phyloP scores from a whole-genome alignment of 768 basidiomycete species.

The Rhodocollybia butyracea region DNA sequence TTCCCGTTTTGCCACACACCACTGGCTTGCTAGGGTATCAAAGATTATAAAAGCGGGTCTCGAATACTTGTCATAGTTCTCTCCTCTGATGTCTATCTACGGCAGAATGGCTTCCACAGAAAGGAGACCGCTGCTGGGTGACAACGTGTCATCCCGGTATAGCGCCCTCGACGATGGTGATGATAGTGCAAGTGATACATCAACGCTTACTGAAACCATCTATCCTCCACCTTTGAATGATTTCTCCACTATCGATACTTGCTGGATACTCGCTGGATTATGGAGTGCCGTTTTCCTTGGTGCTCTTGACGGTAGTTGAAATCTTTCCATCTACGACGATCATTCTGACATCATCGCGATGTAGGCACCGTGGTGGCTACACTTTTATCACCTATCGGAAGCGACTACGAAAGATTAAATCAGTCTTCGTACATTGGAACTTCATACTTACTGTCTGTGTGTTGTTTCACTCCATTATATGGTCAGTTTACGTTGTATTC shows the following conservation, averaged over 20 bases:
- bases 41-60: constrained; percentile 23
- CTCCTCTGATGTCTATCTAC: constrained; percentile 39
- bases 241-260: constrained; percentile 50
- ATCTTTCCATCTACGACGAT: not conserved
- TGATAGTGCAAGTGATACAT: constrained; percentile 17
- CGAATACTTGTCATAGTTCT: constrained; percentile 21
- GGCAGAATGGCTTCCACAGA: constrained; percentile 46
- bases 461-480: constrained; percentile 89
- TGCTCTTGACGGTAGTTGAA: constrained; percentile 71
- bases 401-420: constrained; percentile 75
- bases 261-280: constrained; percentile 72
- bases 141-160: constrained; percentile 47
- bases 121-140: constrained; percentile 55
- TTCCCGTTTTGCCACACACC: constrained; percentile 2
- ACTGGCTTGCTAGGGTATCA: constrained; percentile 3
- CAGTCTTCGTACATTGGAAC: constrained; percentile 88
- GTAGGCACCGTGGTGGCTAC: constrained; percentile 86
- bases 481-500: constrained; percentile 39
- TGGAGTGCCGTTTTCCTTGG: constrained; percentile 85
- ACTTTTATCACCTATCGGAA: constrained; percentile 80
- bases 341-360: constrained; percentile 3
- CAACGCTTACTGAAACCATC: constrained; percentile 21
- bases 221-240: constrained; percentile 34
- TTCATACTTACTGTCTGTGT: constrained; percentile 81
- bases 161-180: constrained; percentile 40